A percentile compares a stretch with the other conserved stretches of the same genome.
phyloP scores from a whole-genome alignment of 2,329 filamentous ascomycete species.

The Stemphylium lycopersici region DNA sequence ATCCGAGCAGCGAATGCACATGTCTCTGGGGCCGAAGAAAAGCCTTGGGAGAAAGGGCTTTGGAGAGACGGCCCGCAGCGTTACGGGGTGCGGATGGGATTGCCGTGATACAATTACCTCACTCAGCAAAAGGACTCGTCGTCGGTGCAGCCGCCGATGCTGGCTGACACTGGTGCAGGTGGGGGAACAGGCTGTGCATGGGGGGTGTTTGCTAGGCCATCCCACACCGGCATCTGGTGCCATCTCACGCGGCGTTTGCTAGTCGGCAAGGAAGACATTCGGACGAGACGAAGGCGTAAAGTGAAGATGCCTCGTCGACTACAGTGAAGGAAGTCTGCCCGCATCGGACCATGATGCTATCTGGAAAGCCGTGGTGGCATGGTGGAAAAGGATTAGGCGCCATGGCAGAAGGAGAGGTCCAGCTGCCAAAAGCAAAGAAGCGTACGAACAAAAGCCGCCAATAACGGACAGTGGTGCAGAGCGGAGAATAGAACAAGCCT shows the following conservation, averaged over 20 bases:
- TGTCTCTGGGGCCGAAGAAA: slow-evolving; percentile 33
- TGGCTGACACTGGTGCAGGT: slow-evolving; percentile 26
- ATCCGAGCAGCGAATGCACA: slow-evolving; percentile 19
- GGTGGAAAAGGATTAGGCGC: background rate
- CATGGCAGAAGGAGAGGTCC: background rate
- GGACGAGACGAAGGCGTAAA: too few species aligned
- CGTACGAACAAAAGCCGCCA: slow-evolving; percentile 8
- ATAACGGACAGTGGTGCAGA: slow-evolving; percentile 1
- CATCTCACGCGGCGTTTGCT: background rate
- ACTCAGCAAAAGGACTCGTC: slow-evolving; percentile 26
- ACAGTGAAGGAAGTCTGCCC: too few species aligned
- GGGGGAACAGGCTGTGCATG: slow-evolving; percentile 22
- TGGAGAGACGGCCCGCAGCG: slow-evolving; percentile 10
- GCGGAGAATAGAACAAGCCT: slow-evolving; percentile 10
- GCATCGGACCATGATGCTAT: too few species aligned
- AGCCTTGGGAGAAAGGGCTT: slow-evolving; percentile 8
- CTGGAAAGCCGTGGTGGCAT: background rate
- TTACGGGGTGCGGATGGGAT: slow-evolving; percentile 15
- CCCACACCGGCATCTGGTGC: background rate
- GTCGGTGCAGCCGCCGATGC: slow-evolving; percentile 22
- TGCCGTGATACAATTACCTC: slow-evolving; percentile 44
- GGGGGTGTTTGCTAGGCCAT: slow-evolving; percentile 9
- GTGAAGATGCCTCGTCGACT: slow-evolving; percentile 6
- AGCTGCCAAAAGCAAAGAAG: slow-evolving; percentile 24
- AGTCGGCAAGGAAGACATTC: background rate